phyloP scores from a whole-genome alignment of 768 basidiomycete genomes.

The Vishniacozyma victoriae region DNA sequence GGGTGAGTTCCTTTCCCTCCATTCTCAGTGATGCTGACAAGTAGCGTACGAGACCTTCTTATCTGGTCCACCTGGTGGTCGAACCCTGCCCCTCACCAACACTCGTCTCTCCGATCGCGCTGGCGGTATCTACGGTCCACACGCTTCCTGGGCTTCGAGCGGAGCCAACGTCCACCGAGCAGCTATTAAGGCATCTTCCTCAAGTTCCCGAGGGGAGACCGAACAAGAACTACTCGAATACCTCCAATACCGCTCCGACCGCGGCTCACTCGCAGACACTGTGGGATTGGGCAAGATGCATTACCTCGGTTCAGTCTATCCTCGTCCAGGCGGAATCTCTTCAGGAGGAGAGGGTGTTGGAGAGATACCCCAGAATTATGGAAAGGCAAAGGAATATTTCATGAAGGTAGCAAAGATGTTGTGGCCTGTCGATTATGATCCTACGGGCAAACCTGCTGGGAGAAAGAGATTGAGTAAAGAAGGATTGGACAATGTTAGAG shows the following conservation, averaged over 20 bases:
- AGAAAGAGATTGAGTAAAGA: constrained; percentile 46
- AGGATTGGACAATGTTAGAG: constrained; percentile 49
- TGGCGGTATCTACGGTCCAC: constrained; percentile 91
- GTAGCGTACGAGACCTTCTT: constrained; percentile 70
- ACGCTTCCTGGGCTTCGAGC: constrained; percentile 87
- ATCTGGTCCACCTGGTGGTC: constrained; percentile 84
- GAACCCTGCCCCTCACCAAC: constrained; percentile 72
- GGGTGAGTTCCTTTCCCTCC: constrained; percentile 50
- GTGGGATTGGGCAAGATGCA: constrained; percentile 91
- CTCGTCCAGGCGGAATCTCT: constrained; percentile 66
- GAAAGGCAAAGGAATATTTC: constrained; percentile 75
- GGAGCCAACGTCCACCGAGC: constrained; percentile 65
- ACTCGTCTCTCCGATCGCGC: constrained; percentile 79
- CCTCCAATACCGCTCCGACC: constrained; percentile 92
- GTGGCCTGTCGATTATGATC: constrained; percentile 58
- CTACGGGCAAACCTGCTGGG: constrained; percentile 17
- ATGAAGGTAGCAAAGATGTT: constrained; percentile 70
- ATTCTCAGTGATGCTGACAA: constrained; percentile 27
- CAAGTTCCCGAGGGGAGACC: constrained; percentile 82
- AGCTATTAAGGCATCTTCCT: constrained; percentile 74
- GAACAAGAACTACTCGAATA: constrained; percentile 91
- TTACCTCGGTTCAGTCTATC: constrained; percentile 91
- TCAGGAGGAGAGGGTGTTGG: constrained; percentile 92
- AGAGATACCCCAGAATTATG: constrained; percentile 72
- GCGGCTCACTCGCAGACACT: constrained; percentile 81